Evolutionary conservation across 768 basidiomycete species (phyloP).

Genomic region (Suillus subaureus): DNA sequence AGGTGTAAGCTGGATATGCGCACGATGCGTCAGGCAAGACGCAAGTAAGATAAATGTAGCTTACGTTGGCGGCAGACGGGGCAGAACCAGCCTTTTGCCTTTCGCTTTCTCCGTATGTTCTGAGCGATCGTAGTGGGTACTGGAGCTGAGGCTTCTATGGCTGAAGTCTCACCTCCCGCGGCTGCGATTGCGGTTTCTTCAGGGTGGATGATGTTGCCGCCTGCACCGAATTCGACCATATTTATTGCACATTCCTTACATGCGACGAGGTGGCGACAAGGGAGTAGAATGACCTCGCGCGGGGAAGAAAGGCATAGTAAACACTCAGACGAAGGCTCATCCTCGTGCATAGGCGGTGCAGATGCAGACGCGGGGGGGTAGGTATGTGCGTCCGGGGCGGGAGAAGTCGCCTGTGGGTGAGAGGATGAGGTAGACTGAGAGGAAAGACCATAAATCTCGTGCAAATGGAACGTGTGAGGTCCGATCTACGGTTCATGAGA

Average conservation of each 20-base stretch:
- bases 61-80: slow-evolving; percentile 94
- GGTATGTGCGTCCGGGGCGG: slow-evolving; percentile 42
- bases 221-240: slow-evolving; percentile 97
- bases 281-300: slow-evolving; percentile 89
- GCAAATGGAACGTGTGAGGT: slow-evolving; percentile 90
- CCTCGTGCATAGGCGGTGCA: slow-evolving; percentile 44
- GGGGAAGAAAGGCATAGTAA: slow-evolving; percentile 88
- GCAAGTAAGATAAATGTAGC: slow-evolving; percentile 32
- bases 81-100: slow-evolving; percentile 97
- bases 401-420: slow-evolving; percentile 41
- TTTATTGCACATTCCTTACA: slow-evolving; percentile 95
- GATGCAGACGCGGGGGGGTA: slow-evolving; percentile 45
- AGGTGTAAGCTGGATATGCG: slow-evolving; percentile 71
- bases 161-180: slow-evolving; percentile 26
- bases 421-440: slow-evolving; percentile 45
- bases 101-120: slow-evolving; percentile 75
- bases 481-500: slow-evolving; percentile 65
- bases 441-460: slow-evolving; percentile 92
- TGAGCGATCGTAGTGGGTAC: slow-evolving; percentile 30
- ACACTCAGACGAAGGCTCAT: slow-evolving; percentile 85
- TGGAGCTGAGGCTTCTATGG: slow-evolving; percentile 11
- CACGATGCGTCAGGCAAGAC: slow-evolving; percentile 7
- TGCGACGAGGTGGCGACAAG: slow-evolving; percentile 92
- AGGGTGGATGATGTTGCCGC: slow-evolving; percentile 76
- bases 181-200: slow-evolving; percentile 39